Evolutionary conservation across 352 stramenopile species (phyloP), one percentile per base, ranked within the genome.

Genomic region (Albugo candida): DNA sequence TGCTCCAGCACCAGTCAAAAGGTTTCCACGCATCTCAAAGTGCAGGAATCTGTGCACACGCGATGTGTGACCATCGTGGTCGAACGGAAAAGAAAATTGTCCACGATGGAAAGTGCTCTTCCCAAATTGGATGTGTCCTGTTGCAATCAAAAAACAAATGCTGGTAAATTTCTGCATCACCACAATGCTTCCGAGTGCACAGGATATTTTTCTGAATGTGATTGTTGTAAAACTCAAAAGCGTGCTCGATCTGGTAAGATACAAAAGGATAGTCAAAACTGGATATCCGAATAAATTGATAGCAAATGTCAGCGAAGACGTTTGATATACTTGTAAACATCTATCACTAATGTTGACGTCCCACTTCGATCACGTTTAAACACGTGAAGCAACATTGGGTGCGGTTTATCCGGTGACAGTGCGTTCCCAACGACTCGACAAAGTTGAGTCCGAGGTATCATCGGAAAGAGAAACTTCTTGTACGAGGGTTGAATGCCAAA

Each of bases 121-220:
- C 2, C 49, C 49, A 51, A 5, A 54, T 16, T 1, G 36, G 21
- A 35, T 35, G 24, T 37, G 49, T 45, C 13, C 48, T 35, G 19
- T 17, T 50, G 18, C 41, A 54, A 5, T 54, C 49, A 24, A 39
- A 54, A 45, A 54, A 51, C 31, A 54, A 34, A 39, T 54, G 49
- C 21, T 49, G 20, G 34, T 54, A 42, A 13, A 35, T 51, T 45
- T 54, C 49, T 1, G 48, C 43, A 1, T 21, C 49, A 14, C 40
- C 17, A 36, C 49, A 54, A 13, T 45, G 34, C 37, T 49, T 45
- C 13, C 39, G 49, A 14, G 41, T 45, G 21, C 40, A 54, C 16
- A 27, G 13, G 8, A 16, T 21, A 17, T 49, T 51, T 10, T 27
- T 11, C 8, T 38, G 41, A 21, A 14, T 38, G 42, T n/a, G 49